Conservation (phyloP, 2,329 filamentous ascomycete genomes). For the Metarhizium guizhouense region DNA sequence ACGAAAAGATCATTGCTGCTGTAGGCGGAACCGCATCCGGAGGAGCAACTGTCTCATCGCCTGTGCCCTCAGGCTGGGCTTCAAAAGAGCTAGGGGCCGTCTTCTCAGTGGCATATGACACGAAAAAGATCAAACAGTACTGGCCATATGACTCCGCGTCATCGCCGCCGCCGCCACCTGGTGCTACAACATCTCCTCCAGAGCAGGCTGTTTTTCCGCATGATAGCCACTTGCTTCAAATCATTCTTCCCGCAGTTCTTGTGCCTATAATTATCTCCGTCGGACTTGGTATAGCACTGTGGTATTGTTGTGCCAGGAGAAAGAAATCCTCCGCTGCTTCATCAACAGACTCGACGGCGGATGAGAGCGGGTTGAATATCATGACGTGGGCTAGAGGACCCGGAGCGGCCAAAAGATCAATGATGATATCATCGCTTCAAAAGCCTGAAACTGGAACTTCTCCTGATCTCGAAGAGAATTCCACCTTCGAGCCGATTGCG, state of each 20-base stretch:
- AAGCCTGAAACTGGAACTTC: not conserved
- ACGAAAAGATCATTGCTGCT: conserved; percentile 49
- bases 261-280: conserved; percentile 5
- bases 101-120: conserved; percentile 47
- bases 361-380: conserved; percentile 39
- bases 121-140: conserved; percentile 45
- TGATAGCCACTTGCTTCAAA: not conserved
- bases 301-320: conserved; percentile 43
- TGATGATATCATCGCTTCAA: not conserved
- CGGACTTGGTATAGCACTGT: conserved; percentile 32
- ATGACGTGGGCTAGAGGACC: conserved; percentile 44
- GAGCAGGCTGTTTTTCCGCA: not conserved
- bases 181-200: not conserved
- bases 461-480: conserved; percentile 3
- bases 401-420: conserved; percentile 27
- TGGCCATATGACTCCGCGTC: conserved; percentile 46
- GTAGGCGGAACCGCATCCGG: conserved; percentile 61
- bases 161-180: not conserved
- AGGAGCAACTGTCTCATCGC: conserved; percentile 60
- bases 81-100: conserved; percentile 37
- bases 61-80: conserved; percentile 49
- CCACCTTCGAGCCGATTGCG: not conserved
- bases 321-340: conserved; percentile 19
- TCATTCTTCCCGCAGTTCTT: conserved; percentile 10
- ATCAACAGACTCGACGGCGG: conserved; percentile 30